Evolutionary conservation across 2,329 filamentous ascomycete species (phyloP).

Genomic region (Colletotrichum graminicola): DNA sequence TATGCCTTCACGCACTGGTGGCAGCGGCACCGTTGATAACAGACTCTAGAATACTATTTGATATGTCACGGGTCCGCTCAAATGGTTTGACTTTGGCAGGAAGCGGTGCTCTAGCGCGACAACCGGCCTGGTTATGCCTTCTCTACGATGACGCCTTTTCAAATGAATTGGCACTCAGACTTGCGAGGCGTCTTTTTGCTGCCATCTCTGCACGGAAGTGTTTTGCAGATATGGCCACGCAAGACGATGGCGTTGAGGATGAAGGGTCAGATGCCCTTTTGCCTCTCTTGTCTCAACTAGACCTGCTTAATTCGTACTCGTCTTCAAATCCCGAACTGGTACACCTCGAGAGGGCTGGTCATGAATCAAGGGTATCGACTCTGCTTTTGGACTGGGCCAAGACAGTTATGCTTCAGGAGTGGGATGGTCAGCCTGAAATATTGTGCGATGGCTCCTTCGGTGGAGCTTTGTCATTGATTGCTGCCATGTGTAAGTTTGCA

Average conservation of each 20-base stretch:
- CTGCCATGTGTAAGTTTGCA: constrained; percentile 75
- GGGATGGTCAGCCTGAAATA: constrained; percentile 82
- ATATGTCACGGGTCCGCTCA: constrained; percentile 72
- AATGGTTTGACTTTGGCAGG: constrained; percentile 64
- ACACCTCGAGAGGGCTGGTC: constrained; percentile 63
- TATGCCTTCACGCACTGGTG: constrained; percentile 73
- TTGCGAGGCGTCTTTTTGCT: constrained; percentile 70
- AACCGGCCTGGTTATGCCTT: constrained; percentile 64
- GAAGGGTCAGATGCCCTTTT: constrained; percentile 59
- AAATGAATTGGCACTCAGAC: constrained; percentile 68
- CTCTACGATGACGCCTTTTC: constrained; percentile 74
- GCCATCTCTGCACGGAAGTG: constrained; percentile 66
- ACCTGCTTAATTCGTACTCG: constrained; percentile 61
- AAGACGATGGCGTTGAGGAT: constrained; percentile 52
- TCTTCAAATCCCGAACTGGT: constrained; percentile 62
- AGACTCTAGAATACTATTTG: constrained; percentile 63
- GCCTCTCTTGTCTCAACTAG: constrained; percentile 65
- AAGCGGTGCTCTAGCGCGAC: constrained; percentile 59
- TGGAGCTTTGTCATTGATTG: constrained; percentile 80
- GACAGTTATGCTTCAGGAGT: constrained; percentile 80
- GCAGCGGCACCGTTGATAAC: constrained; percentile 66
- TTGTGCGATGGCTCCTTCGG: constrained; percentile 78
- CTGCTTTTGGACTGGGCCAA: constrained; percentile 78
- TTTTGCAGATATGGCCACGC: constrained; percentile 60
- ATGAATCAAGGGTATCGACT: constrained; percentile 69